Percentiles rank a stretch among this genome's conserved stretches.
phyloP scores from a whole-genome alignment of 2,329 filamentous ascomycete genomes.

The Didymella glomerata region DNA sequence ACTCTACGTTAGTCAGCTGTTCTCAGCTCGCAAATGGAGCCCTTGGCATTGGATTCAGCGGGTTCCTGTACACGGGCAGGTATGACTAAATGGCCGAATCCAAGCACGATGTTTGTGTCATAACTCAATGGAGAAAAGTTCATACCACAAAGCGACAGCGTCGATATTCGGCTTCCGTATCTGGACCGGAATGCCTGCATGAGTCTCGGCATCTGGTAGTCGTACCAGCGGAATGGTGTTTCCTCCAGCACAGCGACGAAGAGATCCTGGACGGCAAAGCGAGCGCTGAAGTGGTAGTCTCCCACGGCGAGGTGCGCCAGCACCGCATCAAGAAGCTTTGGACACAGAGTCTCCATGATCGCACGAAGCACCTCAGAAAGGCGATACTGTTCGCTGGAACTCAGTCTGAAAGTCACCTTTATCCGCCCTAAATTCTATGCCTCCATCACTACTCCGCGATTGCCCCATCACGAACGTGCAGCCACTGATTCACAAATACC shows the following conservation, averaged over 20 bases:
- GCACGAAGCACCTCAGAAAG: neutral
- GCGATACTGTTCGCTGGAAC: neutral
- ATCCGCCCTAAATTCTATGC: neutral
- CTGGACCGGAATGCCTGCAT: neutral
- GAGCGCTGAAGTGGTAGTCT: constrained; percentile 13
- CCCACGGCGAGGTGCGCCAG: constrained; percentile 8
- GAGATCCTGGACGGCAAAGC: constrained; percentile 10
- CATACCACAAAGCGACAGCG: constrained; percentile 11
- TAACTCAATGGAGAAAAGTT: neutral
- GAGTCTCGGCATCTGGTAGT: neutral
- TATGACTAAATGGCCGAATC: neutral
- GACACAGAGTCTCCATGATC: constrained; percentile 20
- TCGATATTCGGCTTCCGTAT: constrained; percentile 5
- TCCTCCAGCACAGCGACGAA: constrained; percentile 19
- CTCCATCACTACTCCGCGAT: neutral
- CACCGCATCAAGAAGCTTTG: constrained; percentile 19
- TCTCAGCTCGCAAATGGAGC: too few relatives aligned
- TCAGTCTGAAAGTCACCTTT: neutral
- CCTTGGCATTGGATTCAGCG: too few relatives aligned
- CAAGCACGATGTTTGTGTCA: too few relatives aligned
- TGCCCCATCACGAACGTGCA: neutral
- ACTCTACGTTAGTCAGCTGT: too few relatives aligned
- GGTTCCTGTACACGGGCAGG: too few relatives aligned
- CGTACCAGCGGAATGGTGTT: constrained; percentile 4
- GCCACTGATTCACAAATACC: neutral